Conservation (phyloP, 1,284 basidiomycete species). For the Inonotus obliquus region DNA sequence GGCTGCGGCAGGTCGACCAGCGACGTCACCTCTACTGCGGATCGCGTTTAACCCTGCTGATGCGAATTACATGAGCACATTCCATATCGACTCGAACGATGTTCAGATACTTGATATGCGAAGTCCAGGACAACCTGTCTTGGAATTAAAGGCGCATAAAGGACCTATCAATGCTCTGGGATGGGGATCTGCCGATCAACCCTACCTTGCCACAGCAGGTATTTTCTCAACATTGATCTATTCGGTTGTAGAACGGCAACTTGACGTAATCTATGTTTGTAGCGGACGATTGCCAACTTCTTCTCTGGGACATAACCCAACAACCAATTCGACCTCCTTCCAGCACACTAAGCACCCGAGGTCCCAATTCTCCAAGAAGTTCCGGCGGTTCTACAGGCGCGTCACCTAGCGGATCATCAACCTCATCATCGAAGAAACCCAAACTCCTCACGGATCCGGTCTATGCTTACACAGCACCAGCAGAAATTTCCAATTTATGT, state of each 20-base stretch:
- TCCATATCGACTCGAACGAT: constrained; percentile 83
- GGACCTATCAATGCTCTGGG: constrained; percentile 78
- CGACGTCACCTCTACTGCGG: constrained; percentile 76
- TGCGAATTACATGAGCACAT: constrained; percentile 91
- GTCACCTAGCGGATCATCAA: constrained; percentile 9
- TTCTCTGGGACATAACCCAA: constrained; percentile 81
- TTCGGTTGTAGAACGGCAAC: constrained; percentile 9
- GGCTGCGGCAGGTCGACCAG: constrained; percentile 52
- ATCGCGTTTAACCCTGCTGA: constrained; percentile 86
- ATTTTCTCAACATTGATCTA: constrained; percentile 24
- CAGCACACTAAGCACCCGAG: constrained; percentile 54
- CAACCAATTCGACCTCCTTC: constrained; percentile 33
- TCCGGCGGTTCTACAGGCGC: background rate
- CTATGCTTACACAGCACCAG: constrained; percentile 77
- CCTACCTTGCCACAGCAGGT: constrained; percentile 84
- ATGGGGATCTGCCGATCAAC: constrained; percentile 81
- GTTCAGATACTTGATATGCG: constrained; percentile 93
- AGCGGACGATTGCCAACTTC: constrained; percentile 90
- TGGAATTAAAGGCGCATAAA: constrained; percentile 81
- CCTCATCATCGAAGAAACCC: constrained; percentile 63
- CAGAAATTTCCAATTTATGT: constrained; percentile 82
- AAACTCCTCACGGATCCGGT: constrained; percentile 62
- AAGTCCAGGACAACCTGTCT: constrained; percentile 88
- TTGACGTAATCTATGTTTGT: no score
- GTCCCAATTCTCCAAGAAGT: constrained; percentile 61